phyloP scores from a whole-genome alignment of 345 rosid species.

The Eucalyptus globulus region DNA sequence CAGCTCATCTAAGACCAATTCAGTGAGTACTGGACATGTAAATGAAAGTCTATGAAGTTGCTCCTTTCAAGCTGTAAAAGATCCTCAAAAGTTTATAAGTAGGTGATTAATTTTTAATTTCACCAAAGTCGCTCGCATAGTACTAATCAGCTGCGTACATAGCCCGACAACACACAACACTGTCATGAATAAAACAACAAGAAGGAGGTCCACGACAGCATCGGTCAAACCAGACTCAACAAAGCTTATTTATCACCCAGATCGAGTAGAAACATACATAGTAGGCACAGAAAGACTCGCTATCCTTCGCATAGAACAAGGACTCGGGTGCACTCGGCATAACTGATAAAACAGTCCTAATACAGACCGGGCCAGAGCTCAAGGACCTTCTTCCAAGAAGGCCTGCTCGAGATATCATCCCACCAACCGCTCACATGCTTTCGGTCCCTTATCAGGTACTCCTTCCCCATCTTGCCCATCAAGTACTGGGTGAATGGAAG shows the following conservation, averaged over 20 bases:
- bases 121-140: neutral
- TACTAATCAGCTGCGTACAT: neutral
- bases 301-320: neutral
- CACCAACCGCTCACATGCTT: constrained; percentile 62
- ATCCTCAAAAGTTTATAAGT: neutral
- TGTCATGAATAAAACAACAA: neutral
- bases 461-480: constrained; percentile 38
- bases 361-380: neutral
- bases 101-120: neutral
- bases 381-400: constrained; percentile 45
- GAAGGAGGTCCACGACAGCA: neutral
- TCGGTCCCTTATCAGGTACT: constrained; percentile 37
- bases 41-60: neutral
- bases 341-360: neutral
- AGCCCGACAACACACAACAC: neutral
- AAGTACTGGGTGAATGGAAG: constrained; percentile 43
- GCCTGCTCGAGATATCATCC: constrained; percentile 52
- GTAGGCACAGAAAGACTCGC: neutral
- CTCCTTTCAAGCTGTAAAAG: neutral
- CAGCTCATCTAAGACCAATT: neutral
- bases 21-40: neutral
- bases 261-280: neutral
- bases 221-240: neutral
- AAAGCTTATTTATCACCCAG: neutral
- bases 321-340: neutral